Evolutionary conservation across 768 basidiomycete species (phyloP).

Genomic region (Clathrus columnatus): DNA sequence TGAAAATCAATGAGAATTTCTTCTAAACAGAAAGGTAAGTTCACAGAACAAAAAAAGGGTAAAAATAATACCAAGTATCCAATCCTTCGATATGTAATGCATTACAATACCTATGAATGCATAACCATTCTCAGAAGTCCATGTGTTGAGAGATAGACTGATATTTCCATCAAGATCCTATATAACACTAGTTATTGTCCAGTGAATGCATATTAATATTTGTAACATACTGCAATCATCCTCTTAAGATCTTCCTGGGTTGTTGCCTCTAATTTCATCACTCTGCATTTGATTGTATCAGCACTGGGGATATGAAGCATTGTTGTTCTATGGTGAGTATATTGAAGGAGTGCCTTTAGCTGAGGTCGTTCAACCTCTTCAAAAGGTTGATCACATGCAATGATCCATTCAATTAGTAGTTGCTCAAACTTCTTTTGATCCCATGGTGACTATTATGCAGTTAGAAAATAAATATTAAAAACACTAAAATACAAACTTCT

Average conservation of each 20-base stretch:
- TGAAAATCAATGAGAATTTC: slow-evolving; percentile 30
- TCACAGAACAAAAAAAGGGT: neutral
- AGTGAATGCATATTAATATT: neutral
- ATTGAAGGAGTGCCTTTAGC: neutral
- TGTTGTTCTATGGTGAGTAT: neutral
- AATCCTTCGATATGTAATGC: slow-evolving; percentile 7
- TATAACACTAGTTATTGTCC: no score
- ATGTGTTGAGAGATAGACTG: slow-evolving; percentile 9
- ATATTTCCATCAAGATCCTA: slow-evolving; percentile 7
- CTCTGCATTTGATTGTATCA: slow-evolving; percentile 6
- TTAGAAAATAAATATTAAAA: neutral
- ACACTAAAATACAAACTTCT: neutral
- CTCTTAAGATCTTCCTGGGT: slow-evolving; percentile 8
- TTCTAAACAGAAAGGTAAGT: no score
- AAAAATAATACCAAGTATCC: neutral
- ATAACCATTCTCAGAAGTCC: slow-evolving; percentile 8
- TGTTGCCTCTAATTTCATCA: slow-evolving; percentile 16
- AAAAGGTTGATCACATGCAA: slow-evolving; percentile 9
- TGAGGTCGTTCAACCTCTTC: slow-evolving; percentile 7
- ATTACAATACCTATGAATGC: slow-evolving; percentile 11
- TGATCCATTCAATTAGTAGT: neutral
- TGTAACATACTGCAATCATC: slow-evolving; percentile 14
- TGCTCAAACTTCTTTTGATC: slow-evolving; percentile 1
- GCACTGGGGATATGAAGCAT: slow-evolving; percentile 5
- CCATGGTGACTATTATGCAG: slow-evolving; percentile 4